These are phyloP conservation scores for Geotrichum phurueaensis DNA, from an alignment of 1,139 yeast species.

Conservation along the genomic window DNA sequence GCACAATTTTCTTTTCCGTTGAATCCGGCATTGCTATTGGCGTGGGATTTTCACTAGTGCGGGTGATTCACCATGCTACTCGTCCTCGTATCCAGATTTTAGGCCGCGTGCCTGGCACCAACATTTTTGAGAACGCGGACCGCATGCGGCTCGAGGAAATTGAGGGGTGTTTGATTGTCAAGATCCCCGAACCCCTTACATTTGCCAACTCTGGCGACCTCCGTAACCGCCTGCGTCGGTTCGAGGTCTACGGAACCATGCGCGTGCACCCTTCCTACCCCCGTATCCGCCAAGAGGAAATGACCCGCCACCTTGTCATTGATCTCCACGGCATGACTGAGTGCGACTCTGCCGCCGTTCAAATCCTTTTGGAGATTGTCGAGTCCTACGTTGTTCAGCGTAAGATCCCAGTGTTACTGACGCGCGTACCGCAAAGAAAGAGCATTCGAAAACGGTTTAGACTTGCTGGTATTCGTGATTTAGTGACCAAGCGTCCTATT, in stretches of 20 bases:
- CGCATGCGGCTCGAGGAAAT: constrained; percentile 51
- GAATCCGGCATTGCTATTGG: constrained; percentile 90
- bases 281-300: constrained; percentile 46
- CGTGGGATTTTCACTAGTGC: constrained; percentile 65
- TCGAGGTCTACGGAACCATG: constrained; percentile 81
- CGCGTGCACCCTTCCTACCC: constrained; percentile 79
- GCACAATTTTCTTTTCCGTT: constrained; percentile 76
- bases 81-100: constrained; percentile 83
- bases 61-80: constrained; percentile 81
- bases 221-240: constrained; percentile 62
- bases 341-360: constrained; percentile 83
- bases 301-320: constrained; percentile 65
- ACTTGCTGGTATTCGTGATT: constrained; percentile 34
- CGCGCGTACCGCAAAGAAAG: constrained; percentile 50
- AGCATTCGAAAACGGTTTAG: constrained; percentile 38
- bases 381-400: constrained; percentile 45
- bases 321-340: constrained; percentile 84
- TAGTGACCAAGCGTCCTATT: constrained; percentile 28
- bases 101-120: constrained; percentile 75
- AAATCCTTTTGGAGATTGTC: constrained; percentile 60
- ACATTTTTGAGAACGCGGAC: constrained; percentile 74
- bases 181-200: constrained; percentile 87
- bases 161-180: constrained; percentile 80
- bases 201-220: constrained; percentile 87
- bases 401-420: constrained; percentile 56